phyloP scores from a whole-genome alignment of 345 rosid species.

The Triadica sebifera region DNA sequence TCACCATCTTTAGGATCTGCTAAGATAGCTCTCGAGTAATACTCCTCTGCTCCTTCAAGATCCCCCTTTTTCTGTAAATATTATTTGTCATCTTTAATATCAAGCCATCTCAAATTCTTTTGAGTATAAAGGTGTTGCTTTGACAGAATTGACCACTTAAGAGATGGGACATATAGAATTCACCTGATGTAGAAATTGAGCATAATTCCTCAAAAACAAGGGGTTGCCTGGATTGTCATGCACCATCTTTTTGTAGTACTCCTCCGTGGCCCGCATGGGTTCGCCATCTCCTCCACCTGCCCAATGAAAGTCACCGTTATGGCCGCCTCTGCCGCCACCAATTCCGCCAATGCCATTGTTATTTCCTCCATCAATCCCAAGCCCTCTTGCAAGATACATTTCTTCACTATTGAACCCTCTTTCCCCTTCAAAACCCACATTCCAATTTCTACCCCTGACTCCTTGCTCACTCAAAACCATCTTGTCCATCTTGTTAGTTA shows the following conservation, averaged over 20 bases:
- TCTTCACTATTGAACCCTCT: slow-evolving; percentile 23
- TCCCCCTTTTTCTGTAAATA: slow-evolving; percentile 42
- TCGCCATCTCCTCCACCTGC: slow-evolving; percentile 38
- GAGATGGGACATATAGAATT: neutral
- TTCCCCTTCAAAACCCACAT: slow-evolving; percentile 21
- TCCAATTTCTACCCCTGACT: slow-evolving; percentile 15
- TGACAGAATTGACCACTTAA: neutral
- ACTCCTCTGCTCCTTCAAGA: slow-evolving; percentile 47
- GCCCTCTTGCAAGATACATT: slow-evolving; percentile 46
- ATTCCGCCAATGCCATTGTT: slow-evolving; percentile 5
- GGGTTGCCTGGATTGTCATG: slow-evolving; percentile 54
- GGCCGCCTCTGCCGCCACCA: slow-evolving; percentile 21
- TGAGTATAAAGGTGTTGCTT: neutral
- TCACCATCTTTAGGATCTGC: slow-evolving; percentile 57
- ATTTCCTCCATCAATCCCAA: slow-evolving; percentile 27
- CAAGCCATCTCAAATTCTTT: too few relatives aligned
- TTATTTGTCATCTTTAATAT: neutral
- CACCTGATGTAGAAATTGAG: slow-evolving; percentile 54
- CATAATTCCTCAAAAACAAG: slow-evolving; percentile 57
- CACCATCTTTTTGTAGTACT: slow-evolving; percentile 53
- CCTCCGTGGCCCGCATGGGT: slow-evolving; percentile 38
- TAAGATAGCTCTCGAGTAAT: slow-evolving; percentile 49
- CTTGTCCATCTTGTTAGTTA: slow-evolving; percentile 6
- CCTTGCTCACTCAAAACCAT: slow-evolving; percentile 22
- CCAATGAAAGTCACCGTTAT: slow-evolving; percentile 27